These are phyloP conservation scores for Pinus taeda DNA, from an alignment of 75 land plant genomes.

Conservation along the genomic window DNA sequence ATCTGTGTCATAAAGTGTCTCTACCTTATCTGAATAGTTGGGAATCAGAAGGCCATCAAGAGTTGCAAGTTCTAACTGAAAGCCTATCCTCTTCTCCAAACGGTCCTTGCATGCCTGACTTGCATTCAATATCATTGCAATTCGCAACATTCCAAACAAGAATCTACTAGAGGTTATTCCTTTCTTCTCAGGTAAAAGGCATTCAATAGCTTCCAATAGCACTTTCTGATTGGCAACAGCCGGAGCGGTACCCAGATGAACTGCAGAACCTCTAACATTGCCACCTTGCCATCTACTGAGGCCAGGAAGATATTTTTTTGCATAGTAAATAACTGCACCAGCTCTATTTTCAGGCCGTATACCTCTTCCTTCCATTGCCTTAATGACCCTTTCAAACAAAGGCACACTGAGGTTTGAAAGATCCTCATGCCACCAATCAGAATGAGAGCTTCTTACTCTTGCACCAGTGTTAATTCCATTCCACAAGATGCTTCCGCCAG, in stretches of 20 bases:
- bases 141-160: constrained; percentile 61
- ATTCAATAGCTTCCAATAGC: constrained; percentile 64
- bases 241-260: constrained; percentile 31
- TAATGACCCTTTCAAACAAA: constrained; percentile 58
- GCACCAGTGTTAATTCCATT: constrained; percentile 95
- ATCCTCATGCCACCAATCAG: constrained; percentile 93
- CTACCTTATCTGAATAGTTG: constrained; percentile 58
- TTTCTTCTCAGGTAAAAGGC: constrained; percentile 62
- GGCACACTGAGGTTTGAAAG: constrained; percentile 46
- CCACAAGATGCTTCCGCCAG: constrained; percentile 92
- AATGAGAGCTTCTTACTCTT: constrained; percentile 33
- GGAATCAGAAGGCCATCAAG: constrained; percentile 80
- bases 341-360: constrained; percentile 56
- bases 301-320: constrained; percentile 66
- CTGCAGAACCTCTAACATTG: constrained; percentile 22
- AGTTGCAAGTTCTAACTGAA: constrained; percentile 74
- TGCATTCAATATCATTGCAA: constrained; percentile 63
- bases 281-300: constrained; percentile 57
- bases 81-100: constrained; percentile 78
- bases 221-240: constrained; percentile 53
- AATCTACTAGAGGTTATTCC: constrained; percentile 55
- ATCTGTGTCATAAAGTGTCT: constrained; percentile 76
- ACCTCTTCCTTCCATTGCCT: constrained; percentile 54
- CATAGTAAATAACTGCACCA: constrained; percentile 68
- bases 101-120: constrained; percentile 43